These are phyloP conservation scores for Aspergillus quadricinctus DNA, from an alignment of 2,329 filamentous ascomycete species.

Conservation along the genomic window DNA sequence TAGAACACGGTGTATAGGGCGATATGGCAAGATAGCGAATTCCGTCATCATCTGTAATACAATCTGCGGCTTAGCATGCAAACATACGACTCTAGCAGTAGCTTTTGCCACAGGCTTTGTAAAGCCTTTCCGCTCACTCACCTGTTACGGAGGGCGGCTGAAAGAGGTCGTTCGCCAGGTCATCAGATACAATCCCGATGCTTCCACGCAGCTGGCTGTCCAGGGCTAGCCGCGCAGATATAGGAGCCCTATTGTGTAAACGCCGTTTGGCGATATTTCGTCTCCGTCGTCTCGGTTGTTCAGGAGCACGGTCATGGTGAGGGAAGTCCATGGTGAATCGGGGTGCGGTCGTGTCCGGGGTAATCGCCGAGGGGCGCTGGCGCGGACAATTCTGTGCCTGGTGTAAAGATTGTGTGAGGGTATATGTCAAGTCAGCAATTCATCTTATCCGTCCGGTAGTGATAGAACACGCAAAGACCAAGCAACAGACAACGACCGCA, in stretches of 20 bases:
- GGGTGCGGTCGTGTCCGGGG: conserved; percentile 2
- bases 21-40: conserved; percentile 45
- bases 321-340: conserved; percentile 41
- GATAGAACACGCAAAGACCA: neutral
- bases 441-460: conserved; percentile 1
- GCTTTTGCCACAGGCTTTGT: conserved; percentile 3
- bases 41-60: conserved; percentile 24
- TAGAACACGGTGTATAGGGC: conserved; percentile 40
- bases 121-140: conserved; percentile 20
- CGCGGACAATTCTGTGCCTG: conserved; percentile 8
- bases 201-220: conserved; percentile 83
- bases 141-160: conserved; percentile 54
- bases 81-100: neutral
- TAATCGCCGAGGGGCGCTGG: neutral
- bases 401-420: neutral
- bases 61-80: conserved; percentile 4
- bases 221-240: conserved; percentile 75
- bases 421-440: neutral
- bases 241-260: conserved; percentile 61
- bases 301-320: conserved; percentile 33
- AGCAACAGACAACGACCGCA: neutral
- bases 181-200: conserved; percentile 78
- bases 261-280: conserved; percentile 44
- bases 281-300: conserved; percentile 49
- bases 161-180: conserved; percentile 77